These are phyloP conservation scores for Glutinoglossum americanum DNA, from an alignment of 495 filamentous ascomycete genomes.

Conservation along the genomic window DNA sequence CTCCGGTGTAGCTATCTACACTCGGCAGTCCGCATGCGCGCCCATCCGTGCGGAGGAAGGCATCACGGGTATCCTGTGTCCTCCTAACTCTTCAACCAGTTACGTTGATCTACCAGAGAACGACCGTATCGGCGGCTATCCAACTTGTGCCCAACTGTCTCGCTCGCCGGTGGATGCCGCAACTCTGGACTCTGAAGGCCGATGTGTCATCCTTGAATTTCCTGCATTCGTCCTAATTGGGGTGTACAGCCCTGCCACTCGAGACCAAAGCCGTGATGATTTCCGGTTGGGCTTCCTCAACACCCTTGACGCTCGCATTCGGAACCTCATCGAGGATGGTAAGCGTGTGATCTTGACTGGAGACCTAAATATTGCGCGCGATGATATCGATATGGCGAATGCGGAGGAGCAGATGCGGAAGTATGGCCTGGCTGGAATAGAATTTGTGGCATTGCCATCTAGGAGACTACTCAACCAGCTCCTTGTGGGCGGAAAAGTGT, in stretches of 20 bases:
- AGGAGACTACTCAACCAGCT: conserved; percentile 72
- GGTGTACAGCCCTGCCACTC: conserved; percentile 70
- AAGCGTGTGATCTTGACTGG: conserved; percentile 72
- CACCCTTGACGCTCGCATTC: conserved; percentile 57
- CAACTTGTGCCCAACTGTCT: conserved; percentile 39
- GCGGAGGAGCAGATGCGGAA: conserved; percentile 49
- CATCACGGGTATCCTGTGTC: conserved; percentile 58
- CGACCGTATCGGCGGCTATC: conserved; percentile 88
- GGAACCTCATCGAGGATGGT: conserved; percentile 60
- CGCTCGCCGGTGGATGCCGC: conserved; percentile 39
- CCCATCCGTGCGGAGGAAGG: conserved; percentile 90
- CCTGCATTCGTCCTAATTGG: conserved; percentile 87
- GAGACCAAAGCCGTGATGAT: conserved; percentile 63
- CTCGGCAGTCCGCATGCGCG: conserved; percentile 65
- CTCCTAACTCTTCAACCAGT: conserved; percentile 49
- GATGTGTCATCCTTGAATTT: conserved; percentile 84
- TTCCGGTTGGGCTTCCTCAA: conserved; percentile 66
- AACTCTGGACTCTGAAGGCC: conserved; percentile 71
- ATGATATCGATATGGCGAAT: conserved; percentile 51
- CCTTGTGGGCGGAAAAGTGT: conserved; percentile 46
- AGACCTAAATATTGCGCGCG: conserved; percentile 72
- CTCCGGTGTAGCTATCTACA: conserved; percentile 89
- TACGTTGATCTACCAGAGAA: conserved; percentile 58
- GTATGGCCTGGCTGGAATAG: conserved; percentile 36
- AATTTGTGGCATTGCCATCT: conserved; percentile 54